Base-by-base conservation (phyloP, 1,139 yeast species). In the Wickerhamomyces sp. region DNA sequence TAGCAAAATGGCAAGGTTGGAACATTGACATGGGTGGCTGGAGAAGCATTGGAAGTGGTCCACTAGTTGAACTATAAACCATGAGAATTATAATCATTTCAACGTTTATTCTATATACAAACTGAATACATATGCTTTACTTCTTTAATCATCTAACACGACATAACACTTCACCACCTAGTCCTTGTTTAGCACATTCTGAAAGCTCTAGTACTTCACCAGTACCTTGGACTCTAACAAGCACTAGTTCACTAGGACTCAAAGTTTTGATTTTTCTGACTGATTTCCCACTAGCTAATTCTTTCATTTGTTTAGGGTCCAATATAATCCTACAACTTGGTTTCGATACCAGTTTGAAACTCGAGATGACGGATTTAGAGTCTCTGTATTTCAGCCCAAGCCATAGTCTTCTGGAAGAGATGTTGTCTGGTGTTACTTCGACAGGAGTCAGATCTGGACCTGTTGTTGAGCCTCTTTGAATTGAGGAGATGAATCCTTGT, bases 361-460 rank as follows among this genome's bases (percentile, higher is more conserved):
- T 74, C 47, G 81, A 72, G 48, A 92, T 70, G 12, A 92, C 96
- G 0, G 96, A 82, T 47, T 71, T 70, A 56, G 83, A 80, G 51
- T 87, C 79, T 58, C 95, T 78, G 62, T 94, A 92, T 59, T 92
- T 92, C 58, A 92, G 69, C 2, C 90, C 95, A 17, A 92, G 64
- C 99, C 98, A 92, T 44, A 92, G 72, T 52, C 96, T 75, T 56
- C 98, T 78, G 1, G 94, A 76, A 15, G 95, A 67, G 33, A 92
- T 78, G 58, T 92, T 90, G 59, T 87, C 96, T 31, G 83, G 89
- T 0, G 97, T 89, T 22, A 86, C 88, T 28, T 89, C 95, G 1
- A 78, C 79, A 15, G 86, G 83, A 13, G 58, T 64, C 27, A 55
- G 56, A 60, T 94, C 97, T 15, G 98, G 98, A 1, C 97, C 97